Evolutionary conservation across 2,329 filamentous ascomycete genomes (phyloP).

Genomic region (Aspergillus sp.): DNA sequence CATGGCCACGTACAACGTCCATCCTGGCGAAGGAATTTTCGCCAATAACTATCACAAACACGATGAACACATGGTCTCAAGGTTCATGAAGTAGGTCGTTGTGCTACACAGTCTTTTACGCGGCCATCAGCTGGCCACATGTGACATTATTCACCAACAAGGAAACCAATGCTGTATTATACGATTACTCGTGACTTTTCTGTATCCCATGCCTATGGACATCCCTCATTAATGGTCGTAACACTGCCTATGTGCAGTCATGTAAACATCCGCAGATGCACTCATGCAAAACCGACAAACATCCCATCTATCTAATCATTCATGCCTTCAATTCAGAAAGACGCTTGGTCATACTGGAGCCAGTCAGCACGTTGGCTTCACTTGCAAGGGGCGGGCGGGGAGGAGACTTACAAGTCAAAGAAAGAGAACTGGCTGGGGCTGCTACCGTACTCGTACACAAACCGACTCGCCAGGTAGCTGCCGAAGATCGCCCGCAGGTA

Average conservation of each 20-base stretch:
- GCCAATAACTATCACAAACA: too few relatives aligned
- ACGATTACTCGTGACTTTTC: constrained; percentile 12
- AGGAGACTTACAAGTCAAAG: constrained; percentile 87
- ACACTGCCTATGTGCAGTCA: constrained; percentile 15
- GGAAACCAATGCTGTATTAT: constrained; percentile 4
- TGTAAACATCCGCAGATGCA: constrained; percentile 14
- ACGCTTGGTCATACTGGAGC: constrained; percentile 37
- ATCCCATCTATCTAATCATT: constrained; percentile 11
- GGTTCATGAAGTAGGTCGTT: too few relatives aligned
- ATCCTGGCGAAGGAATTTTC: too few relatives aligned
- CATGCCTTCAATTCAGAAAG: constrained; percentile 29
- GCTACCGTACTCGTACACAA: constrained; percentile 94
- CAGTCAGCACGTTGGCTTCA: constrained; percentile 1
- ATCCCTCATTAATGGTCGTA: constrained; percentile 11
- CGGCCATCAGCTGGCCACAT: not conserved
- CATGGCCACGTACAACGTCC: too few relatives aligned
- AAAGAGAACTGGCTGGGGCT: constrained; percentile 95
- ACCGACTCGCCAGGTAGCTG: constrained; percentile 89
- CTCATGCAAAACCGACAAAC: constrained; percentile 8
- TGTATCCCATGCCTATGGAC: constrained; percentile 11
- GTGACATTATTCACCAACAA: not conserved
- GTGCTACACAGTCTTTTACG: too few relatives aligned
- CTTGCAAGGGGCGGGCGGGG: not conserved
- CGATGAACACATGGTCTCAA: too few relatives aligned
- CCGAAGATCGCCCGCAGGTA: constrained; percentile 96